These are phyloP conservation scores for Besnoitia besnoiti DNA, from an alignment of 169 alveolate genomes.

Conservation along the genomic window DNA sequence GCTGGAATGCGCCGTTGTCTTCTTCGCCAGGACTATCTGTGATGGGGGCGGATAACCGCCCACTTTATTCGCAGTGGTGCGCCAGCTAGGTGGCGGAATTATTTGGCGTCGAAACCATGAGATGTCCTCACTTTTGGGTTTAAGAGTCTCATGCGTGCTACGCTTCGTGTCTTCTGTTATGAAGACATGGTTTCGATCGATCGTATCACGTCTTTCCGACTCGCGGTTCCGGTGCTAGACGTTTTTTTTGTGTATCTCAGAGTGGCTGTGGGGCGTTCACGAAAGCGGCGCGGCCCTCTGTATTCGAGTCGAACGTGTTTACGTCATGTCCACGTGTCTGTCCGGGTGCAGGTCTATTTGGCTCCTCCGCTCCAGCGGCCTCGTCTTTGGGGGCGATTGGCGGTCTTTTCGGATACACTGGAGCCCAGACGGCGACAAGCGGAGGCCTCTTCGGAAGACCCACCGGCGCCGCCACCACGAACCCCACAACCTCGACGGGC, in stretches of 20 bases:
- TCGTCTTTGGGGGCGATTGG: neutral
- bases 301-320: neutral
- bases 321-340: neutral
- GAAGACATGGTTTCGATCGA: no score
- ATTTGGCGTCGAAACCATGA: no score
- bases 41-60: no score
- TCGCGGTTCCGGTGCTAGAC: neutral
- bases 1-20: no score
- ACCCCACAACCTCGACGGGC: neutral
- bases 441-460: neutral
- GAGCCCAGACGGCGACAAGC: constrained; percentile 1
- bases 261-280: neutral
- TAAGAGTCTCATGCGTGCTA: no score
- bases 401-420: constrained; percentile 4
- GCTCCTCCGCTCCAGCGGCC: neutral
- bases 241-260: neutral
- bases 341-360: neutral
- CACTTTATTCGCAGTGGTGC: no score
- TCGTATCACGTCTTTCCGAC: no score
- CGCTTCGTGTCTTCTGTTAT: no score
- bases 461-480: neutral
- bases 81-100: no score
- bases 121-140: no score
- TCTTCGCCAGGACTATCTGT: no score
- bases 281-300: neutral